A percentile compares a stretch with the other conserved stretches of the same genome.
phyloP scores from a whole-genome alignment of 225 moss, liverwort and hornwort species.

The Polytrichum formosum region DNA sequence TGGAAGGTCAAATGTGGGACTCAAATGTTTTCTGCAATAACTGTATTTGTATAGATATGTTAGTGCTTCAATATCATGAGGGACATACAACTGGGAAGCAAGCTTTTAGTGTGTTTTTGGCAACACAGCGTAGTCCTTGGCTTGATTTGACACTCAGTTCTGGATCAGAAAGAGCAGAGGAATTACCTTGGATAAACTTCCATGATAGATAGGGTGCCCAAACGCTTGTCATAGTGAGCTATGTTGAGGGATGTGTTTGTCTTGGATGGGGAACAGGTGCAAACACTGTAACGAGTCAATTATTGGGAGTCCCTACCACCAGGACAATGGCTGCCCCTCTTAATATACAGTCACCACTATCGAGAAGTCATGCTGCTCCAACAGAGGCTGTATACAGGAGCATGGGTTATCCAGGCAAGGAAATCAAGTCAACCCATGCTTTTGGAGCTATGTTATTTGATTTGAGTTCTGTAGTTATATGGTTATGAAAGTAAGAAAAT shows the following conservation, averaged over 20 bases:
- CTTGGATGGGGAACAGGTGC: slow-evolving; percentile 35
- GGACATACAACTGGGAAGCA: neutral
- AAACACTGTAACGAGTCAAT: slow-evolving; percentile 11
- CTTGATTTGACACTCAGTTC: neutral
- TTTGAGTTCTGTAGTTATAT: too few relatives aligned
- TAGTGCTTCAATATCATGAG: too few relatives aligned
- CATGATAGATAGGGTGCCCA: neutral
- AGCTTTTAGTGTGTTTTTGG: slow-evolving; percentile 9
- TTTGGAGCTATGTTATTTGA: too few relatives aligned
- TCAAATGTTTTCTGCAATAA: too few relatives aligned
- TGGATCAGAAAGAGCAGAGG: neutral
- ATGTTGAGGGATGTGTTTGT: slow-evolving; percentile 7
- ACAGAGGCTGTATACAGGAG: slow-evolving; percentile 8
- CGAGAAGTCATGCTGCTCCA: slow-evolving; percentile 26
- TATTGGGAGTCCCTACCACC: slow-evolving; percentile 23
- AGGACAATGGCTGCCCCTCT: slow-evolving; percentile 22
- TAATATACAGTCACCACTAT: slow-evolving; percentile 23
- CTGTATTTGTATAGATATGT: too few relatives aligned
- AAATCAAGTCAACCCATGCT: too few relatives aligned
- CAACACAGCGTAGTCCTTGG: neutral
- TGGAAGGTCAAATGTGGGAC: too few relatives aligned
- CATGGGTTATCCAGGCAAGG: slow-evolving; percentile 16
- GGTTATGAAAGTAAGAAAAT: too few relatives aligned
- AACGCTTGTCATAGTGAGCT: too few relatives aligned
- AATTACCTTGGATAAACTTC: neutral